Evolutionary conservation across 331 rosid genomes (phyloP).

Genomic region (Quercus phellos): DNA sequence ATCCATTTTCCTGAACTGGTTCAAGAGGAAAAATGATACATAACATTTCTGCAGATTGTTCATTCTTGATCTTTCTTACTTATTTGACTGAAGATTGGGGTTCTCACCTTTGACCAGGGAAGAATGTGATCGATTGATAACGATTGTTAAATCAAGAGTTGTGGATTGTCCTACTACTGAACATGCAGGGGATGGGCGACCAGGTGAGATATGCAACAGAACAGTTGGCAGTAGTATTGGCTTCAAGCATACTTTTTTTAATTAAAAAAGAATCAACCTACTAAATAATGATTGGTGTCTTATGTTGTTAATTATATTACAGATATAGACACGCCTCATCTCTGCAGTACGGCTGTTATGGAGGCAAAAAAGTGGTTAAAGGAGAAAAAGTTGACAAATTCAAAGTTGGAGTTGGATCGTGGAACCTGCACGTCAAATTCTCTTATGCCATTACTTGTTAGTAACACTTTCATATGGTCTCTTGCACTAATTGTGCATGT

Average conservation of each 20-base stretch:
- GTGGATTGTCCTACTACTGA: constrained; percentile 41
- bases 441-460: constrained; percentile 40
- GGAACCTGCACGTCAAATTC: constrained; percentile 42
- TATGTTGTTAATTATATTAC: constrained; percentile 26
- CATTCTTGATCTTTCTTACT: constrained; percentile 11
- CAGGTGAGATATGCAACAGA: constrained; percentile 35
- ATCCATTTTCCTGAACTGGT: background rate
- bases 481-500: background rate
- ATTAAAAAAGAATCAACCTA: background rate
- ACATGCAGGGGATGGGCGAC: constrained; percentile 34
- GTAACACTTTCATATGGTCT: constrained; percentile 27
- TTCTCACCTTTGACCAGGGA: constrained; percentile 59
- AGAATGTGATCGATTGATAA: constrained; percentile 61
- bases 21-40: background rate
- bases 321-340: constrained; percentile 41
- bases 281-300: constrained; percentile 10
- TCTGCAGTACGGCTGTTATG: constrained; percentile 64
- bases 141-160: constrained; percentile 72
- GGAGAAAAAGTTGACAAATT: constrained; percentile 59
- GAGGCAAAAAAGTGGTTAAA: constrained; percentile 85
- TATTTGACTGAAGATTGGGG: constrained; percentile 17
- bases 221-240: constrained; percentile 35
- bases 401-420: constrained; percentile 44
- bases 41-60: constrained; percentile 14
- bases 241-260: background rate